Evolutionary conservation across 768 basidiomycete species (phyloP).

Genomic region (Pulveroboletus frians): DNA sequence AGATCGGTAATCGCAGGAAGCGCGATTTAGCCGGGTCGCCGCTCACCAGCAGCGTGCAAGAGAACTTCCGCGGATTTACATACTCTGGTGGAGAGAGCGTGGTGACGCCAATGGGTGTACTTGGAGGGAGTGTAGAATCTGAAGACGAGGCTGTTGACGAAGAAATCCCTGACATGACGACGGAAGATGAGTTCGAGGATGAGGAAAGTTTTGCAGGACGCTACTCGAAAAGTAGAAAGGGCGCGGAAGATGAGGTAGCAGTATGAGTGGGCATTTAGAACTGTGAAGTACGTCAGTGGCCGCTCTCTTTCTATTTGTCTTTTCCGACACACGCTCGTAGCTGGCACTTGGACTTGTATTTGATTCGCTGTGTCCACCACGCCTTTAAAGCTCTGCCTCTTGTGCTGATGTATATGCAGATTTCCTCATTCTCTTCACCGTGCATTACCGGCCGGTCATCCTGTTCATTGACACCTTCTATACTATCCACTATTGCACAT

Average conservation of each 20-base stretch:
- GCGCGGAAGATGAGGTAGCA: constrained; percentile 33
- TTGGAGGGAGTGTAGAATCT: constrained; percentile 27
- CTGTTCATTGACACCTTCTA: constrained; percentile 12
- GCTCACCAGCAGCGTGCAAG: constrained; percentile 88
- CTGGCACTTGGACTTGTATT: constrained; percentile 20
- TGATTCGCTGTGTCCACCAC: constrained; percentile 4
- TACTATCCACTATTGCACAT: constrained; percentile 24
- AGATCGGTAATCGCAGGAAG: constrained; percentile 48
- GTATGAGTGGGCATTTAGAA: constrained; percentile 21
- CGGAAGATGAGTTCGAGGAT: constrained; percentile 78
- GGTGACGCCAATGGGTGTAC: constrained; percentile 39
- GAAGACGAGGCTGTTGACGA: constrained; percentile 45
- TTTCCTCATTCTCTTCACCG: constrained; percentile 2
- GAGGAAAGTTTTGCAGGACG: constrained; percentile 58
- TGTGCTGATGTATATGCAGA: constrained; percentile 4
- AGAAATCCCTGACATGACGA: constrained; percentile 44
- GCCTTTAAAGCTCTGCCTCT: not conserved
- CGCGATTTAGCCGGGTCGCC: constrained; percentile 52
- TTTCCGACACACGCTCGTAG: constrained; percentile 2
- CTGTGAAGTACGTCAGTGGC: constrained; percentile 7
- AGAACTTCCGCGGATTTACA: constrained; percentile 95
- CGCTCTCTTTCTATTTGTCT: constrained; percentile 6
- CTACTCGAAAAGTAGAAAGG: constrained; percentile 56
- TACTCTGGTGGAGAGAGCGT: constrained; percentile 74
- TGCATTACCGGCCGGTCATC: constrained; percentile 2